Conservation (phyloP, 2,329 filamentous ascomycete species). For the Ophiostoma sp. region DNA sequence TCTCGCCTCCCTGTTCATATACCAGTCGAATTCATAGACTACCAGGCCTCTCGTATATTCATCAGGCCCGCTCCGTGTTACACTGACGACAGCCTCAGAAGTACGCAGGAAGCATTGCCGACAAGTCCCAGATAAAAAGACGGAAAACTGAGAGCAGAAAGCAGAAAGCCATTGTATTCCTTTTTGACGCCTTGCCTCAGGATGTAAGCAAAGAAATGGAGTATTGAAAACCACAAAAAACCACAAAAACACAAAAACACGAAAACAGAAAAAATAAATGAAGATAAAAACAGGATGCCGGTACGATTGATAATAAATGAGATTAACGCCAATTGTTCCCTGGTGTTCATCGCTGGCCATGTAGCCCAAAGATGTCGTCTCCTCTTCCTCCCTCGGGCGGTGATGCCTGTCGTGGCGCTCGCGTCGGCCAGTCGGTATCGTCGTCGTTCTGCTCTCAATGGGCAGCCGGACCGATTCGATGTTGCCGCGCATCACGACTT, state of each 20-base stretch:
- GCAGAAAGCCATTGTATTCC: not conserved
- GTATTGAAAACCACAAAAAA: not conserved
- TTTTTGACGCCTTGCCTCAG: constrained; percentile 21
- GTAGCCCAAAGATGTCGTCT: not conserved
- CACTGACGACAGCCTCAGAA: no score
- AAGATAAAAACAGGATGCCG: not conserved
- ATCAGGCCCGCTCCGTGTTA: no score
- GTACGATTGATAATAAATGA: constrained; percentile 2
- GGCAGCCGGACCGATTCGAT: not conserved
- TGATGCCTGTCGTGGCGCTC: not conserved
- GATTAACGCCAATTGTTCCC: not conserved
- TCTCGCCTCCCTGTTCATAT: no score
- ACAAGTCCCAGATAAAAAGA: no score
- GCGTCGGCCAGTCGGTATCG: not conserved
- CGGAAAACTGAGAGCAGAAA: not conserved
- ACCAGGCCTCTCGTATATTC: no score
- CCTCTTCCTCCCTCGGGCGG: not conserved
- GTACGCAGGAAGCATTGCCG: no score
- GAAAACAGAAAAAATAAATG: not conserved
- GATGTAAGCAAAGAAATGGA: constrained; percentile 11
- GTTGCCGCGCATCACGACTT: not conserved
- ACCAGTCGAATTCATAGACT: no score
- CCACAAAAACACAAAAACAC: not conserved
- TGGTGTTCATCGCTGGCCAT: not conserved
- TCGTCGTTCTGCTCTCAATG: not conserved